phyloP scores from a whole-genome alignment of 129 eudicot genomes.

The Daucus carota region DH1_v3.0 NC_030381.2:41725501-41726000 shows the following conservation, averaged over 20 bases:
- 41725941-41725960: slow-evolving; percentile 36
- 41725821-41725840: background rate
- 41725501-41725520: background rate
- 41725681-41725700: background rate
- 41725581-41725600: slow-evolving; percentile 90
- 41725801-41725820: background rate
- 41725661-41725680: background rate
- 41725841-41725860: slow-evolving; percentile 47
- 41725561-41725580: slow-evolving; percentile 83
- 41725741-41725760: background rate
- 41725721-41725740: background rate
- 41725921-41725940: slow-evolving; percentile 28
- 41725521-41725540: slow-evolving; percentile 37
- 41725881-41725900: slow-evolving; percentile 78
- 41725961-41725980: slow-evolving; percentile 3
- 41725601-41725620: slow-evolving; percentile 76
- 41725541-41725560: slow-evolving; percentile 89
- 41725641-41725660: background rate
- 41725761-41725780: background rate
- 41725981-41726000: background rate
- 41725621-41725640: slow-evolving; percentile 36
- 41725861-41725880: slow-evolving; percentile 77
- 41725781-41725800: background rate
- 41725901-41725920: slow-evolving; percentile 26
- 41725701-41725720: background rate